phyloP scores from a whole-genome alignment of 2,329 filamentous ascomycete genomes.

The Emydomyces testavorans region DNA sequence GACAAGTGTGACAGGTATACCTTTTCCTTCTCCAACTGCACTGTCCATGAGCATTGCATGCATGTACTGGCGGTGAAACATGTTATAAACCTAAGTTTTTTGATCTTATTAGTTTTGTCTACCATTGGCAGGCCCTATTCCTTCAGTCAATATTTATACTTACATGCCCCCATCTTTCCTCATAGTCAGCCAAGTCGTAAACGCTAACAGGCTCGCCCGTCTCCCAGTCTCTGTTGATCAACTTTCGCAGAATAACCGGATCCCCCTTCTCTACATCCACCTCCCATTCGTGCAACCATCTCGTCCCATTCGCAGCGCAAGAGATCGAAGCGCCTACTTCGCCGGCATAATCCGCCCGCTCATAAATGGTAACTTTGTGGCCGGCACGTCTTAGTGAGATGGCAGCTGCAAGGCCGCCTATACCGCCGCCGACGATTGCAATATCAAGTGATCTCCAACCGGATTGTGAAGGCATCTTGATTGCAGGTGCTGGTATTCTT shows the following conservation, averaged over 20 bases:
- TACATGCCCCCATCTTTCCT: constrained; percentile 51
- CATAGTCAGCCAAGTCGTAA: constrained; percentile 53
- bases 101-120: neutral
- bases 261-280: constrained; percentile 54
- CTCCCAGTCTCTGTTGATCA: constrained; percentile 60
- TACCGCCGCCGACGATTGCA: constrained; percentile 42
- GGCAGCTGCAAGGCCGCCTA: constrained; percentile 43
- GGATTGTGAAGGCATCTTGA: constrained; percentile 12
- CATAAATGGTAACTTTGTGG: constrained; percentile 52
- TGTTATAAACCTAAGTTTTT: constrained; percentile 45
- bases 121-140: too few species aligned
- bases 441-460: constrained; percentile 39
- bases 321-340: constrained; percentile 58
- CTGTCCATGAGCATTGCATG: constrained; percentile 54
- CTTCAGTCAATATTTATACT: constrained; percentile 5
- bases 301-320: constrained; percentile 58
- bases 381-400: constrained; percentile 44
- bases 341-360: constrained; percentile 53
- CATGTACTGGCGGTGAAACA: constrained; percentile 61
- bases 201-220: constrained; percentile 55
- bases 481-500: too few species aligned
- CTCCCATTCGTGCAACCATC: constrained; percentile 58
- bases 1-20: constrained; percentile 42
- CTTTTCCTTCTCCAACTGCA: constrained; percentile 45
- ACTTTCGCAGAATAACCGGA: constrained; percentile 52